phyloP scores from a whole-genome alignment of 352 stramenopile species.

The Phytophthora cryptogea region DNA sequence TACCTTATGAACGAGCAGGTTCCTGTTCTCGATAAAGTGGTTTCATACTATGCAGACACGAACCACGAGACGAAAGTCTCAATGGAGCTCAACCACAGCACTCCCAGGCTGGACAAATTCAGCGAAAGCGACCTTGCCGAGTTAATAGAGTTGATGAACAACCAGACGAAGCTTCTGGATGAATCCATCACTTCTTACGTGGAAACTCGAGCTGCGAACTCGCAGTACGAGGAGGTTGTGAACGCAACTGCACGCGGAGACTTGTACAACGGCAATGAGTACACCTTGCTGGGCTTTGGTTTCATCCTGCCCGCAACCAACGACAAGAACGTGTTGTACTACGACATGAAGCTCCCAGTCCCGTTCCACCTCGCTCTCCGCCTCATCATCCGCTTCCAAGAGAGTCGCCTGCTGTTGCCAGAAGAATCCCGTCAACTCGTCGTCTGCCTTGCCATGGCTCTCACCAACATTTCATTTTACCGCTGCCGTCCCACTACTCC shows the following conservation, averaged over 20 bases:
- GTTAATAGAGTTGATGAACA: constrained; percentile 29
- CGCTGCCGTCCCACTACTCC: constrained; percentile 33
- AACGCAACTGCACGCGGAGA: constrained; percentile 35
- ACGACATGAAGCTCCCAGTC: constrained; percentile 53
- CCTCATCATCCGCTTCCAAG: constrained; percentile 58
- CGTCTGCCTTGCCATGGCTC: constrained; percentile 54
- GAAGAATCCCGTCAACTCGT: constrained; percentile 56
- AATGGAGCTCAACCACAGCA: constrained; percentile 30
- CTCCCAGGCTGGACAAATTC: constrained; percentile 37
- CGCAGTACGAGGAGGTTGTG: constrained; percentile 43
- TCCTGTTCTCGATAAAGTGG: constrained; percentile 35
- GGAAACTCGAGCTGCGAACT: constrained; percentile 32
- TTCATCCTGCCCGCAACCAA: constrained; percentile 64
- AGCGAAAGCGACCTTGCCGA: constrained; percentile 39
- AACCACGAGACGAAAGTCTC: constrained; percentile 31
- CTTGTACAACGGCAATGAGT: constrained; percentile 59
- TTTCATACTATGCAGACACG: constrained; percentile 53
- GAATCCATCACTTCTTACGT: constrained; percentile 35
- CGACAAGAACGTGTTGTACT: constrained; percentile 55
- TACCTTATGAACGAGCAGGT: constrained; percentile 26
- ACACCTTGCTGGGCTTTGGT: constrained; percentile 59
- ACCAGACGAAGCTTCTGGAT: constrained; percentile 36
- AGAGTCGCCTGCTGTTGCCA: constrained; percentile 56
- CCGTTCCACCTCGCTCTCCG: constrained; percentile 61
- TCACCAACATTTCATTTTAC: constrained; percentile 56